These are phyloP conservation scores for Hsuehochloa calcarea DNA, from an alignment of 176 grass and related monocot species.

Conservation along the genomic window DNA sequence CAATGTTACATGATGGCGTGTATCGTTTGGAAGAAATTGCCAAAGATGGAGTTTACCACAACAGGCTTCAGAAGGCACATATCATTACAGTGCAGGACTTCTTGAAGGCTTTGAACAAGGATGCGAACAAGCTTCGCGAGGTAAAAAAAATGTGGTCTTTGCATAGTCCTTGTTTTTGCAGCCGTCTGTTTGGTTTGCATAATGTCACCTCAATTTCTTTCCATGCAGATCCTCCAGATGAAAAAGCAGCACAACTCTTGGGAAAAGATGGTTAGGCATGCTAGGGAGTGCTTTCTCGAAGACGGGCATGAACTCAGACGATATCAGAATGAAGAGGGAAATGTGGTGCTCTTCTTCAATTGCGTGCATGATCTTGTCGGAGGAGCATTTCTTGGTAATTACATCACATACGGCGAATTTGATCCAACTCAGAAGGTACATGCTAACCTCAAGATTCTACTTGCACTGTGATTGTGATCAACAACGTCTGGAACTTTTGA, in stretches of 20 bases:
- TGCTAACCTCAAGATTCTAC: not conserved
- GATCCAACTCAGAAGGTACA: not conserved
- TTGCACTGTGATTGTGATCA: not conserved
- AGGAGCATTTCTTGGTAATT: not conserved
- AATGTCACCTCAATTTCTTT: not conserved
- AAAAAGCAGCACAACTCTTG: not conserved
- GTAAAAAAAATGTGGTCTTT: not conserved
- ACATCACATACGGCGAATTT: not conserved
- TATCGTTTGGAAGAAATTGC: slow-evolving; percentile 39
- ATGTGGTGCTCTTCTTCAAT: slow-evolving; percentile 17
- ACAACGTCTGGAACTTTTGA: no score
- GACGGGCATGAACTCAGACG: slow-evolving; percentile 21
- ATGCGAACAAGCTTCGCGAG: not conserved
- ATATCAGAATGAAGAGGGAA: not conserved
- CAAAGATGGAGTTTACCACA: slow-evolving; percentile 24
- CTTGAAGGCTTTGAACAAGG: slow-evolving; percentile 32
- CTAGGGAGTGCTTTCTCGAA: slow-evolving; percentile 4
- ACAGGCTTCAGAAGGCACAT: not conserved
- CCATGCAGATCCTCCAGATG: slow-evolving; percentile 27
- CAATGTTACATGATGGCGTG: slow-evolving; percentile 23
- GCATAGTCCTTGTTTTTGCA: not conserved
- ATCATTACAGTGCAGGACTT: slow-evolving; percentile 19
- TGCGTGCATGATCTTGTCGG: slow-evolving; percentile 26
- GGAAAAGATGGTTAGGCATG: slow-evolving; percentile 43
- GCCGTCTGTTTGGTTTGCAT: not conserved